These are phyloP conservation scores for Serendipita indica DNA, from an alignment of 768 basidiomycete species.

Conservation along the genomic window DNA sequence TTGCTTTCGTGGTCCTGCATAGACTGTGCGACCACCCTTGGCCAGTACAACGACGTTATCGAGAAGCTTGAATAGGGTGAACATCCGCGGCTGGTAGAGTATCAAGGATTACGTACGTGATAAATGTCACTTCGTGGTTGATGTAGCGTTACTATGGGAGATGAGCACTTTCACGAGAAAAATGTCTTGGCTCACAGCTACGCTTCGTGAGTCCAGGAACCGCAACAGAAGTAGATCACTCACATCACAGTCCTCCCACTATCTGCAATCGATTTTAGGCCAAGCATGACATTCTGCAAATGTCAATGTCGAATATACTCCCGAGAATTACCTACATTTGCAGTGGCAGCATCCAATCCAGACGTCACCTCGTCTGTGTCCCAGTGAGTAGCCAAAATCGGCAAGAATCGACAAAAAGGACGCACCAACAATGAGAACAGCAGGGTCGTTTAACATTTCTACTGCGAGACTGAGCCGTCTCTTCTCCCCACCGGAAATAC, in stretches of 20 bases:
- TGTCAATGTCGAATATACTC: neutral
- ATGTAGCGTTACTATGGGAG: constrained; percentile 17
- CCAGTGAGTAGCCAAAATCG: neutral
- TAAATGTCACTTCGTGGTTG: constrained; percentile 23
- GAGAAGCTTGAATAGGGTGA: neutral
- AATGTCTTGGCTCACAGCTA: neutral
- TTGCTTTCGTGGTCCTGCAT: constrained; percentile 19
- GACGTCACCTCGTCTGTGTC: constrained; percentile 19
- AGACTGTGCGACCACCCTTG: constrained; percentile 15
- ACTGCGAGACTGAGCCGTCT: constrained; percentile 31
- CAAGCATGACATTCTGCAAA: constrained; percentile 29
- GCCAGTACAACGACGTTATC: constrained; percentile 6
- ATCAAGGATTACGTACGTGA: constrained; percentile 18
- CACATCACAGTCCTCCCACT: constrained; percentile 29
- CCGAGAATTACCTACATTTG: constrained; percentile 15
- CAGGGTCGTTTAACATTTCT: constrained; percentile 28
- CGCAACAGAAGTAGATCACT: neutral
- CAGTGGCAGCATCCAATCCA: constrained; percentile 33
- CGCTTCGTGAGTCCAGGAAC: neutral
- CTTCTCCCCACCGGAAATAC: constrained; percentile 37
- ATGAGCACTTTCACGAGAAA: neutral
- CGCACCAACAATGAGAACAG: constrained; percentile 27
- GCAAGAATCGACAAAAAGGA: constrained; percentile 13
- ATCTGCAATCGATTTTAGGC: constrained; percentile 26
- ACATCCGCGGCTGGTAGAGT: constrained; percentile 15